phyloP scores from a whole-genome alignment of 257 asterid genomes.

The Capsicum chinense region DNA sequence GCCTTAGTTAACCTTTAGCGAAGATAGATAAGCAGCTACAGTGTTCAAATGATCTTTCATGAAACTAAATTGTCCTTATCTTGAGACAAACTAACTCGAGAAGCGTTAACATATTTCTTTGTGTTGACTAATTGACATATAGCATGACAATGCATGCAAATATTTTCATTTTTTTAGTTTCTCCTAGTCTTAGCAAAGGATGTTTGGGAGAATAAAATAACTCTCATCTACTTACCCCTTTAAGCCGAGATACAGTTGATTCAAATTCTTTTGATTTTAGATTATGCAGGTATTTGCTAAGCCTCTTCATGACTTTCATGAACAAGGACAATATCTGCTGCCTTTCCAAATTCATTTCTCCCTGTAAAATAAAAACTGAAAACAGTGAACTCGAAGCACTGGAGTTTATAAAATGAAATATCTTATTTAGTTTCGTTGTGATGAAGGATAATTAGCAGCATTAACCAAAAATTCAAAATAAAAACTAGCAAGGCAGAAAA shows the following conservation, averaged over 20 bases:
- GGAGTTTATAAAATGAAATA: not conserved
- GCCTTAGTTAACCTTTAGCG: not conserved
- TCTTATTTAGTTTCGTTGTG: not conserved
- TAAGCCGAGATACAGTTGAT: slow-evolving; percentile 57
- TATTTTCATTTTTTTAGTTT: not conserved
- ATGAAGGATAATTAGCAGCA: not conserved
- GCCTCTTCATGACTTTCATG: slow-evolving; percentile 74
- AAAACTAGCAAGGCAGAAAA: slow-evolving; percentile 36
- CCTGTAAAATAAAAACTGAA: slow-evolving; percentile 46
- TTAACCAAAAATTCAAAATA: slow-evolving; percentile 1
- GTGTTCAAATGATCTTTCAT: not conserved
- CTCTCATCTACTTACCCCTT: slow-evolving; percentile 55
- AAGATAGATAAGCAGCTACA: not conserved
- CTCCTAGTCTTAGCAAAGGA: slow-evolving; percentile 15
- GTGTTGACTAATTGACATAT: not conserved
- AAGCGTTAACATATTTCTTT: not conserved
- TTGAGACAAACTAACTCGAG: slow-evolving; percentile 12
- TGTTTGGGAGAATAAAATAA: not conserved
- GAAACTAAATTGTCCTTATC: not conserved
- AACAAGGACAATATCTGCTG: slow-evolving; percentile 72
- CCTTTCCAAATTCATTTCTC: slow-evolving; percentile 74
- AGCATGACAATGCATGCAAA: not conserved
- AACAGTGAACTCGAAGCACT: not conserved
- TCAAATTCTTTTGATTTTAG: slow-evolving; percentile 51
- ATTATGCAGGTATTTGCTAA: slow-evolving; percentile 56